A percentile compares a stretch with the other conserved stretches of the same genome.
Conservation (phyloP, 2,329 filamentous ascomycete species). For the Aspergillus nomiae region DNA sequence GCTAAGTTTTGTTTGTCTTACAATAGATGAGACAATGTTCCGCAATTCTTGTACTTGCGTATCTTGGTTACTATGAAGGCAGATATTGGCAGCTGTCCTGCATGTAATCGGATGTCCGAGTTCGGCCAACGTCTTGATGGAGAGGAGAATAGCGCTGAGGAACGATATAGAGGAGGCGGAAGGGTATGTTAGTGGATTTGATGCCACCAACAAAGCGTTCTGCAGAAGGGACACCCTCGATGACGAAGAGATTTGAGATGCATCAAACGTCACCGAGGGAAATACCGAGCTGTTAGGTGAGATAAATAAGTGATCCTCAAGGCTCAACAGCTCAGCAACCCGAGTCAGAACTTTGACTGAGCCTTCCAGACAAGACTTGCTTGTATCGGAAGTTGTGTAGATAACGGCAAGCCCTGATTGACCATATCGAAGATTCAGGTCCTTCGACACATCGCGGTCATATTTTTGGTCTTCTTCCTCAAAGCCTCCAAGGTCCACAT, state of each 20-base stretch:
- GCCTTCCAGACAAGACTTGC: constrained; percentile 47
- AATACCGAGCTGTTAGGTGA: constrained; percentile 24
- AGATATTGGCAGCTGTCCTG: constrained; percentile 49
- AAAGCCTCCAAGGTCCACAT: constrained; percentile 61
- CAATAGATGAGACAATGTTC: constrained; percentile 53
- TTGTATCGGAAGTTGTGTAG: constrained; percentile 55
- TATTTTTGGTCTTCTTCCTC: constrained; percentile 44
- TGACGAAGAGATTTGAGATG: constrained; percentile 36
- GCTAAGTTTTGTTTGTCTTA: constrained; percentile 46
- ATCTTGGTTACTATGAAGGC: constrained; percentile 54
- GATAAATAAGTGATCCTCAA: constrained; percentile 48
- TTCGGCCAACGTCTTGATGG: constrained; percentile 40
- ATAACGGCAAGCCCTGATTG: constrained; percentile 62
- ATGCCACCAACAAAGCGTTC: constrained; percentile 40
- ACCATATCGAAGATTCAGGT: constrained; percentile 53
- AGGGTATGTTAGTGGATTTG: constrained; percentile 46
- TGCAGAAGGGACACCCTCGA: constrained; percentile 44
- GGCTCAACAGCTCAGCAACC: constrained; percentile 53
- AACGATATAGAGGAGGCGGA: constrained; percentile 43
- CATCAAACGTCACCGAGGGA: constrained; percentile 33
- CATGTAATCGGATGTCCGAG: constrained; percentile 42
- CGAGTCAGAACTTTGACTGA: constrained; percentile 53
- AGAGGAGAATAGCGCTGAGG: constrained; percentile 43
- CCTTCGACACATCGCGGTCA: constrained; percentile 45
- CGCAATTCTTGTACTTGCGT: constrained; percentile 57